A percentile compares a stretch with the other conserved stretches of the same genome.
Evolutionary conservation across 208 protist species (phyloP).

Genomic region (Acanthamoeba comandoni): DNA sequence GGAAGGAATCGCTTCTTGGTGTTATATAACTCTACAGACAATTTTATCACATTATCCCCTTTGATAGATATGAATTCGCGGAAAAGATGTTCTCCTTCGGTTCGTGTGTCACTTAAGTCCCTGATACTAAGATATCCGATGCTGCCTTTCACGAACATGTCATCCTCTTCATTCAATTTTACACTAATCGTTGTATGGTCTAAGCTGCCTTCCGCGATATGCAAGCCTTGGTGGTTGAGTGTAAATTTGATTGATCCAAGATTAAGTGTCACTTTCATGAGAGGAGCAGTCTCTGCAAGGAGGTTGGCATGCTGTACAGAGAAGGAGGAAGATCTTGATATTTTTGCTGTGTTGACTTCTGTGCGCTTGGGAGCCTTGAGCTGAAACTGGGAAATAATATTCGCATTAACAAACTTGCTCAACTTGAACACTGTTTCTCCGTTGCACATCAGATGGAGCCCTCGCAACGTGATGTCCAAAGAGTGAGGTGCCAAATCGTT

Average conservation of each 20-base stretch:
- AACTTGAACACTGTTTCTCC: constrained; percentile 41
- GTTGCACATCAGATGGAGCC: constrained; percentile 41
- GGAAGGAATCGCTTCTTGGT: background rate
- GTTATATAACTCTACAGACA: background rate
- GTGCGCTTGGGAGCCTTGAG: constrained; percentile 6
- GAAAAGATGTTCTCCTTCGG: background rate
- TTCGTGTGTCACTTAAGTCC: background rate
- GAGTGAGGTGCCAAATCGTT: background rate
- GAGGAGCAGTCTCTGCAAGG: background rate
- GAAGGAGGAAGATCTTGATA: background rate
- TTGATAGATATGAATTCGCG: background rate
- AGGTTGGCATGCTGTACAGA: background rate
- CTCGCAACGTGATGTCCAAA: constrained; percentile 19
- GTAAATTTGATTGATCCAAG: constrained; percentile 46
- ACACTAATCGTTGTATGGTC: constrained; percentile 22
- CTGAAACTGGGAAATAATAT: background rate
- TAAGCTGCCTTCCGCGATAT: constrained; percentile 31
- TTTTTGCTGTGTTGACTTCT: background rate
- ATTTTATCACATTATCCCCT: constrained; percentile 15
- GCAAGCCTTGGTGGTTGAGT: constrained; percentile 7
- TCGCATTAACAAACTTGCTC: constrained; percentile 49
- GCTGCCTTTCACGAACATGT: constrained; percentile 20
- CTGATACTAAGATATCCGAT: constrained; percentile 30
- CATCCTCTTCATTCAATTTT: background rate
- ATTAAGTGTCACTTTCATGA: background rate